These are phyloP conservation scores for Elsinoe ampelina DNA, from an alignment of 2,329 filamentous ascomycete species.

Conservation along the genomic window DNA sequence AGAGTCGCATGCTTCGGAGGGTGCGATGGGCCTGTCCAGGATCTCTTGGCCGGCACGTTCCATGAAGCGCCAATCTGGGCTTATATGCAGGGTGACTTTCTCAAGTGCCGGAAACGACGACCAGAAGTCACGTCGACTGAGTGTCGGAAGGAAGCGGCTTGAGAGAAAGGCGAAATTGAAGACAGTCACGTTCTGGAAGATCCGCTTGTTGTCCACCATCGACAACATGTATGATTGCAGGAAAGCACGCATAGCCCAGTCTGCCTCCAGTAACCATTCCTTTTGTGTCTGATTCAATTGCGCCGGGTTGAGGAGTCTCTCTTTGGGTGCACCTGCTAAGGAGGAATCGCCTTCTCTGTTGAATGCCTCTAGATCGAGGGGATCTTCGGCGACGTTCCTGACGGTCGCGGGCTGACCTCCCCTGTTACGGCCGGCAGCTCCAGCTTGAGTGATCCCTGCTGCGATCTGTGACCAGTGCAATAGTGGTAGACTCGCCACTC, in stretches of 20 bases:
- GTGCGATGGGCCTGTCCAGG: constrained; percentile 40
- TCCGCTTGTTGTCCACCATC: constrained; percentile 49
- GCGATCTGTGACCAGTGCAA: constrained; percentile 5
- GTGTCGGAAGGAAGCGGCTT: constrained; percentile 47
- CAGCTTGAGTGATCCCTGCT: not conserved
- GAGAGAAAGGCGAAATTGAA: constrained; percentile 58
- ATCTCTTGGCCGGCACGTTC: constrained; percentile 43
- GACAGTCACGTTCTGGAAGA: constrained; percentile 47
- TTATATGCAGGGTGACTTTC: constrained; percentile 50
- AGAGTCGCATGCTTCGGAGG: constrained; percentile 42
- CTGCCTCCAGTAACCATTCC: constrained; percentile 58
- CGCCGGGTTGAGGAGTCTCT: constrained; percentile 5
- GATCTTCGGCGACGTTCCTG: not conserved
- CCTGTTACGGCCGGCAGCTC: not conserved
- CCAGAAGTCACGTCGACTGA: constrained; percentile 55
- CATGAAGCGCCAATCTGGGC: constrained; percentile 58
- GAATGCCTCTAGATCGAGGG: not conserved
- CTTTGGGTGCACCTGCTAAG: not conserved
- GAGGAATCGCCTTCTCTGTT: not conserved
- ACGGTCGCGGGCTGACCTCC: not conserved
- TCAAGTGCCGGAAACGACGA: constrained; percentile 44
- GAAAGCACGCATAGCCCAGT: constrained; percentile 61
- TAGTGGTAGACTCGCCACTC: not conserved
- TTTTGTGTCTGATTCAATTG: constrained; percentile 42
- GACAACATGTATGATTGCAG: constrained; percentile 58